phyloP scores from a whole-genome alignment of 495 filamentous ascomycete genomes.

The Lophiostoma macrostomum region DNA sequence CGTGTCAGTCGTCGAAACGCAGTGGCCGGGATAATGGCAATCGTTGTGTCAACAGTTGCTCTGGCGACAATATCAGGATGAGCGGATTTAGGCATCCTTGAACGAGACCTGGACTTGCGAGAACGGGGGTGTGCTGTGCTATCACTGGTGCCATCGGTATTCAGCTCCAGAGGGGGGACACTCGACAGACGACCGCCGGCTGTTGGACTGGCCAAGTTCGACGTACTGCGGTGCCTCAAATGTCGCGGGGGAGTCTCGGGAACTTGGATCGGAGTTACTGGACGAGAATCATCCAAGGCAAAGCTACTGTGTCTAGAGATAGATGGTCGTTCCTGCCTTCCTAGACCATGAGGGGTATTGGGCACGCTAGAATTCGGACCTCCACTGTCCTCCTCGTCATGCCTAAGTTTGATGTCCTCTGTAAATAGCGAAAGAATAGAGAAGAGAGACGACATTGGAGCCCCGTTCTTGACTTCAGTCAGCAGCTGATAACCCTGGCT shows the following conservation, averaged over 20 bases:
- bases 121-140: background rate
- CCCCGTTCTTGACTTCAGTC: constrained; percentile 96
- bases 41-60: constrained; percentile 95
- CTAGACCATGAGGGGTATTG: constrained; percentile 5
- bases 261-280: constrained; percentile 19
- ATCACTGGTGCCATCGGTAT: constrained; percentile 36
- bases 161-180: constrained; percentile 75
- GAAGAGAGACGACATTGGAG: constrained; percentile 97
- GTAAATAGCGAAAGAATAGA: constrained; percentile 96
- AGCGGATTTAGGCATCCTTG: constrained; percentile 65
- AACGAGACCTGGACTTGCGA: constrained; percentile 29
- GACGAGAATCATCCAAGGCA: constrained; percentile 19
- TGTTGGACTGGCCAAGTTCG: constrained; percentile 30
- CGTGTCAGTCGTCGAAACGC: constrained; percentile 92
- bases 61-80: constrained; percentile 96
- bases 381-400: constrained; percentile 58
- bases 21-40: constrained; percentile 95
- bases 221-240: constrained; percentile 29
- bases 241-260: constrained; percentile 19
- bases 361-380: constrained; percentile 33
- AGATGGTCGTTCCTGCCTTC: constrained; percentile 3
- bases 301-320: constrained; percentile 12
- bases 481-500: constrained; percentile 85
- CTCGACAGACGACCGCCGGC: constrained; percentile 40
- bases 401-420: constrained; percentile 80